Base-by-base conservation (phyloP, 768 basidiomycete genomes). In the Dictyophora rubrovolvata region DNA sequence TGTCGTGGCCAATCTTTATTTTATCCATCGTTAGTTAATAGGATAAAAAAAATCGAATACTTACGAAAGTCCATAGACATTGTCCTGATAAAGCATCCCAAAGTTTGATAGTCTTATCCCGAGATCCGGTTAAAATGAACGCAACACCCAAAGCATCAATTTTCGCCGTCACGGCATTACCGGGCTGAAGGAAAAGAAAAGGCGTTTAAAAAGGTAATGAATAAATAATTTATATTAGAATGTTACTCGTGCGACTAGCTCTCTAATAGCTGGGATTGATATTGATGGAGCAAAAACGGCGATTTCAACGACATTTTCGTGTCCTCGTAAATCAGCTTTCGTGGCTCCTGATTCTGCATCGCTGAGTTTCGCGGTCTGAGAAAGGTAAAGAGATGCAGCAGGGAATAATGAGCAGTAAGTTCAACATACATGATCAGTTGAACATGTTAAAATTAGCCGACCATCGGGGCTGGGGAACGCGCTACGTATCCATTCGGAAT, bases 61-160 rank as follows among this genome's bases (percentile, higher is more conserved):
- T 59, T 63, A 87, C 88, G 58, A 94, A 78, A 61, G 81, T 88
- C 69, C 84, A 79, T 48, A 93, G 70, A 69, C 89, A 78, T 69
- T 90, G 90, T 5, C 94, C 93, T 49, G 82, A 84, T 61, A 84
- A 78, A 0, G 83, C 78, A 66, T 96, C 93, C 93, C 93, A 97
- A 17, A 97, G 70, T 66, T 87, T 89, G 74, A 96, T 89, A 5
- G 83, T 84, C 77, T 92, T 95, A 74, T 97, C 93, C 70, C 93
- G 79, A 34, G 89, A 86, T 1, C 90, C 92, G 14, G 90, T 93
- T 10, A 84, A 84, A 8, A 88, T 77, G 68, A 84, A 93, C 22
- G 75, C 66, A 14, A 72, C 67, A 3, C 65, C 72, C n/a, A 71
- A 67, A 16, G 64, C 57, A 56, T 74, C 75, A 1, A 67, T 63